These are phyloP conservation scores for Pythium dissotocum DNA, from an alignment of 352 stramenopile species.

Conservation along the genomic window DNA sequence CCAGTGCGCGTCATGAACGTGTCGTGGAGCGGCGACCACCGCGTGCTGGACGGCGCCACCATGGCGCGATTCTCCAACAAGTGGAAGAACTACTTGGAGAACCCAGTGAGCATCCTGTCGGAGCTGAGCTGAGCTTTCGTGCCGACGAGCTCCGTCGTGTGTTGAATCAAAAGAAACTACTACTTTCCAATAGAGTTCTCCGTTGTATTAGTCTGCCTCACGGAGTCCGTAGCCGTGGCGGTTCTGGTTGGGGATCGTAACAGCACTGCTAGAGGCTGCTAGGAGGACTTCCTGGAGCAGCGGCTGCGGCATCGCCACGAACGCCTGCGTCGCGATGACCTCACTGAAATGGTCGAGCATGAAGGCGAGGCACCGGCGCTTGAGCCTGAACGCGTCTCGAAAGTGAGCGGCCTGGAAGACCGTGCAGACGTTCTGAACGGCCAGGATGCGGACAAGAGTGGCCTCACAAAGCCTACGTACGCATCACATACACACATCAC, in stretches of 20 bases:
- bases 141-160: neutral
- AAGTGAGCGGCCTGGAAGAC: conserved; percentile 68
- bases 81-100: conserved; percentile 96
- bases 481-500: neutral
- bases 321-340: conserved; percentile 71
- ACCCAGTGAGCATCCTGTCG: conserved; percentile 90
- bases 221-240: conserved; percentile 4
- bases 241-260: conserved; percentile 65
- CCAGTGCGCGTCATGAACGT: conserved; percentile 94
- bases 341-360: conserved; percentile 80
- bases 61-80: conserved; percentile 97
- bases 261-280: conserved; percentile 60
- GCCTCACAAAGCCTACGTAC: conserved; percentile 69
- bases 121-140: conserved; percentile 71
- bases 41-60: conserved; percentile 97
- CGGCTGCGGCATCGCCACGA: conserved; percentile 55
- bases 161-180: neutral
- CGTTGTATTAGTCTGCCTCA: neutral
- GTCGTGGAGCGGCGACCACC: conserved; percentile 97
- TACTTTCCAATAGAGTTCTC: neutral
- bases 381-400: conserved; percentile 66
- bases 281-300: conserved; percentile 78
- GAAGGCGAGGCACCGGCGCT: conserved; percentile 80
- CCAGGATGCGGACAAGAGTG: conserved; percentile 66
- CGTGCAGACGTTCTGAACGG: conserved; percentile 68